Percentiles rank a stretch among this genome's conserved stretches.
phyloP scores from a whole-genome alignment of 2,329 filamentous ascomycete genomes.

The Aureobasidium sp. region DNA sequence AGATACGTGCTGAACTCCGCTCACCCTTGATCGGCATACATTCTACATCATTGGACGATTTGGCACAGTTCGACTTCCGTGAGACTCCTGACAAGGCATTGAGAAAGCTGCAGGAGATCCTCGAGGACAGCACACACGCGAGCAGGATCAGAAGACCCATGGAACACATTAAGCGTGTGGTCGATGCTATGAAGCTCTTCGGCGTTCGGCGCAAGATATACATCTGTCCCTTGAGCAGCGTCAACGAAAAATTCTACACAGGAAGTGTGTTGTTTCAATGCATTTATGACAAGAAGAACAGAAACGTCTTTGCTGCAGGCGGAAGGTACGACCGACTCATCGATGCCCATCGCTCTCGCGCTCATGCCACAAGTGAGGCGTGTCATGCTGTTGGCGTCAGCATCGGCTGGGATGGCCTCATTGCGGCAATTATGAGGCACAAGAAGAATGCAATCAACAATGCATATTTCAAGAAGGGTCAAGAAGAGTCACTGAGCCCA shows the following conservation, averaged over 20 bases:
- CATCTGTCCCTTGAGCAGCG: slow-evolving; percentile 73
- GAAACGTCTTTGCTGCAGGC: slow-evolving; percentile 83
- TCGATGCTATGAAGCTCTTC: slow-evolving; percentile 67
- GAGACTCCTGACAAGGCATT: slow-evolving; percentile 67
- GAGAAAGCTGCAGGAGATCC: slow-evolving; percentile 49
- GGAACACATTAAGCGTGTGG: slow-evolving; percentile 67
- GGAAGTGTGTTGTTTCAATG: slow-evolving; percentile 86
- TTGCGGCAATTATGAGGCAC: slow-evolving; percentile 25
- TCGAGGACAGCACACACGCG: slow-evolving; percentile 35
- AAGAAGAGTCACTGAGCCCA: slow-evolving; percentile 45
- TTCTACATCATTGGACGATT: slow-evolving; percentile 81
- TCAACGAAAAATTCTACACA: slow-evolving; percentile 85
- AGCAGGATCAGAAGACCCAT: slow-evolving; percentile 32
- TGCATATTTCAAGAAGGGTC: slow-evolving; percentile 58
- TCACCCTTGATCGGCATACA: slow-evolving; percentile 74
- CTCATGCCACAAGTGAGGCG: slow-evolving; percentile 20
- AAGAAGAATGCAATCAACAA: slow-evolving; percentile 39
- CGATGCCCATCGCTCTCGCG: slow-evolving; percentile 66
- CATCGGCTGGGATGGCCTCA: slow-evolving; percentile 73
- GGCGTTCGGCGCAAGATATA: slow-evolving; percentile 71
- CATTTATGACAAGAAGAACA: slow-evolving; percentile 72
- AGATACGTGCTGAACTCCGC: slow-evolving; percentile 72
- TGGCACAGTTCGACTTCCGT: slow-evolving; percentile 84
- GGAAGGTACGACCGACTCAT: slow-evolving; percentile 89
- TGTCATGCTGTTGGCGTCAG: slow-evolving; percentile 88